phyloP scores from a whole-genome alignment of 768 basidiomycete species.

The Amanita muscaria region DNA sequence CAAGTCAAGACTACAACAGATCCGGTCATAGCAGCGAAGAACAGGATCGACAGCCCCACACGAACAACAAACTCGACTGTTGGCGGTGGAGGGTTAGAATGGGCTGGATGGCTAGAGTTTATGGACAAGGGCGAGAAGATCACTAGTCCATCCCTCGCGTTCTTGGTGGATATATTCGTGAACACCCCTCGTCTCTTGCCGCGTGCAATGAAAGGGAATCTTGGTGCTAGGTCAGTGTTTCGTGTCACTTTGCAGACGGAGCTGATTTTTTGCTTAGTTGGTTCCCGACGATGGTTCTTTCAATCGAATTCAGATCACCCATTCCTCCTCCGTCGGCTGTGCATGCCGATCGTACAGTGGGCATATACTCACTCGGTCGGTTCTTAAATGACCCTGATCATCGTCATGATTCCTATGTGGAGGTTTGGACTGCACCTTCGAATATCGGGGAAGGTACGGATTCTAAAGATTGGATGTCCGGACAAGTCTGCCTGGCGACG shows the following conservation, averaged over 20 bases:
- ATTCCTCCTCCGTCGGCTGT: conserved; percentile 34
- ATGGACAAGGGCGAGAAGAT: conserved; percentile 32
- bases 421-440: conserved; percentile 59
- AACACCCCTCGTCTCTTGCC: conserved; percentile 43
- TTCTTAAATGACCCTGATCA: conserved; percentile 47
- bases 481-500: conserved; percentile 54
- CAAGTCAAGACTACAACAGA: conserved; percentile 34
- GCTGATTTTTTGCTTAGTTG: conserved; percentile 31
- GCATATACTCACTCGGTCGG: conserved; percentile 41
- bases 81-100: conserved; percentile 47
- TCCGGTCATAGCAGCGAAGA: conserved; percentile 27
- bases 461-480: conserved; percentile 45
- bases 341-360: conserved; percentile 45
- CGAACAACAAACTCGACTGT: conserved; percentile 31
- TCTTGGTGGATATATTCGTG: conserved; percentile 47
- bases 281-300: conserved; percentile 55
- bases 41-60: conserved; percentile 26
- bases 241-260: no score
- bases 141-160: conserved; percentile 39
- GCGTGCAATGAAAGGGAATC: conserved; percentile 29
- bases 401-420: conserved; percentile 50
- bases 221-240: conserved; percentile 22
- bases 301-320: conserved; percentile 55
- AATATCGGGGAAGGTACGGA: conserved; percentile 39
- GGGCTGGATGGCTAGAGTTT: conserved; percentile 52